Evolutionary conservation across 2,329 filamentous ascomycete species (phyloP), one percentile per base, ranked within the genome.

Genomic region (Periconia sp.): DNA sequence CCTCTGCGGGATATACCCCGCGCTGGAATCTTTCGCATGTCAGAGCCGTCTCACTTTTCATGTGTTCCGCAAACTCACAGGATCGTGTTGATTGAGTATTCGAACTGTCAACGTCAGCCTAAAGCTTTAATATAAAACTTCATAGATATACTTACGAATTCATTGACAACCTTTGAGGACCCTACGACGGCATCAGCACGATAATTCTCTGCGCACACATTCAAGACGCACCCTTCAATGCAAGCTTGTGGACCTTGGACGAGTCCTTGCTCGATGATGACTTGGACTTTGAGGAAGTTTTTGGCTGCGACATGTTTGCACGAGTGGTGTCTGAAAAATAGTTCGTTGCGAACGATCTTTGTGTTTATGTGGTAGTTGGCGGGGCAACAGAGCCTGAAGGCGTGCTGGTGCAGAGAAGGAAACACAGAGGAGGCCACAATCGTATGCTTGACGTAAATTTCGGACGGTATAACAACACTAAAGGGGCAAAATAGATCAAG

Each of bases 11-110:
- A 72, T 99, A 86, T 6, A 86, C 83, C 31, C 82, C 83, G 63
- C 83, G 83, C 72, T 97, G 92, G 73, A 96, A 96, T 38, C 89
- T 92, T 25, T 46, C 54, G 48, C 62, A 31, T 62, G 61, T 48
- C 31, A 39, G 17, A 6, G 25, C n/a, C n/a, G n/a, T n/a, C n/a
- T n/a, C n/a, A n/a, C n/a, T 4, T 15, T 3, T 11, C 13, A 5
- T 3, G 1, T 6, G 2, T 7, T 29, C 7, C 9, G 15, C 7
- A 16, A 24, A 61, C 83, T 61, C 80, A 94, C 84, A 99, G 79
- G 46, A 99, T 97, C 0, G 92, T 95, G 66, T 99, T 94, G 67
- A 97, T 96, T 1, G 90, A 96, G 73, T 96, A 99, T 78, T 99
- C 91, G 67, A 99, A 99, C 83, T 88, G 61, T 6, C 22, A 36